Evolutionary conservation across 1,284 basidiomycete species (phyloP), one percentile per base, ranked within the genome.

Genomic region (Rhizoctonia solani): DNA sequence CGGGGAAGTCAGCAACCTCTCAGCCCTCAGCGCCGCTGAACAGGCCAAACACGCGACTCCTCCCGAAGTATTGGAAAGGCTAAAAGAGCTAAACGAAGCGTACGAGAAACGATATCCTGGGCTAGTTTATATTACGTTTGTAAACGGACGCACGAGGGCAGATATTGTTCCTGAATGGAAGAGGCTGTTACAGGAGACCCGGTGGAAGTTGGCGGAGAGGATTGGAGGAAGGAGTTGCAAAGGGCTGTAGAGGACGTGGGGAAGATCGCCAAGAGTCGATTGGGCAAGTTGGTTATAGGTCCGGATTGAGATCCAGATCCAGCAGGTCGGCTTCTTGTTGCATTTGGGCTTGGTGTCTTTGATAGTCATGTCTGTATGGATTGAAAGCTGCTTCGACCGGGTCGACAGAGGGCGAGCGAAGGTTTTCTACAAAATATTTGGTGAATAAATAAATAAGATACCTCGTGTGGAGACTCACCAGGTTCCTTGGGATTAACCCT

Each of bases 231-330:
- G 1, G 80, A 81, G 70, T 75, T 79, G 21, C 71, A 76, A 56
- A 71, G 79, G 39, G 77, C 75, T 3, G 55, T 80, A 14, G 68
- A 54, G 4, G 78, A 77, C 63, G 75, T 80, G 19, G 79, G 78
- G 76, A 32, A 52, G 25, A 80, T 80, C 47, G 79, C 76, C 1
- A 72, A 72, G 49, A 74, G 74, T 9, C 70, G 79, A 47, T 42
- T 78, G 16, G 56, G 66, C 25, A 72, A 67, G 21, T 68, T 68
- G 49, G 11, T 69, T 71, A 89, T 67, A 91, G 73, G 76, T 91
- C 89, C 0, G 88, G 89, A 73, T 91, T 90, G 68, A 91, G 81
- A 75, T 91, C 89, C 69, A 91, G 77, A 75, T 90, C 89, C 66
- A 91, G 66, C 11, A 69, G 77, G 74, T 91, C 89, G 74, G 89